Conservation (phyloP, 2,329 filamentous ascomycete species). For the Myriosclerotinia curreyana region DNA sequence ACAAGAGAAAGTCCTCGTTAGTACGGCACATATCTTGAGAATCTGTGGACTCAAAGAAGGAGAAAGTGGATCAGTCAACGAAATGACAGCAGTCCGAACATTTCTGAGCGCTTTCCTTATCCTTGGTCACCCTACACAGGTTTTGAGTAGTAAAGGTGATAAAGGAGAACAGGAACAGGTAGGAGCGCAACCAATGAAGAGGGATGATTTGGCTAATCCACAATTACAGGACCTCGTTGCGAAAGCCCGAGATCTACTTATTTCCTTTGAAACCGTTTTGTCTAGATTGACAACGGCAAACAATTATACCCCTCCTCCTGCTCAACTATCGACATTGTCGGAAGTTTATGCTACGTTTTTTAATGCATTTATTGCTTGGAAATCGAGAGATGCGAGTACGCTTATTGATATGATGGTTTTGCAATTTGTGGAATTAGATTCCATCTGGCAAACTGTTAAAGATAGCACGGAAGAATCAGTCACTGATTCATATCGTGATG, state of each 20-base stretch:
- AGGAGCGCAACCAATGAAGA: conserved; percentile 47
- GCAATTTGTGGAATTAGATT: conserved; percentile 79
- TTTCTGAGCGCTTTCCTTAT: conserved; percentile 81
- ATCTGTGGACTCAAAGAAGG: conserved; percentile 69
- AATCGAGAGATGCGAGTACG: conserved; percentile 73
- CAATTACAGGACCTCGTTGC: conserved; percentile 68
- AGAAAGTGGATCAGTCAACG: conserved; percentile 58
- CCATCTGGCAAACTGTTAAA: conserved; percentile 80
- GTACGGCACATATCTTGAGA: conserved; percentile 64
- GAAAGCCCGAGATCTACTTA: conserved; percentile 73
- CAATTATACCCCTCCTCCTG: conserved; percentile 62
- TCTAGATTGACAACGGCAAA: conserved; percentile 64
- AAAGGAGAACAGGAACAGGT: conserved; percentile 57
- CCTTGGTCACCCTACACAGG: conserved; percentile 72
- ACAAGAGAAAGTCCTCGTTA: conserved; percentile 61
- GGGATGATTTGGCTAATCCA: conserved; percentile 57
- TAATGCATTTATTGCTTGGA: conserved; percentile 80
- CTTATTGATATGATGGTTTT: conserved; percentile 82
- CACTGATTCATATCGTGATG: conserved; percentile 72
- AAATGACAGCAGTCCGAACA: conserved; percentile 69
- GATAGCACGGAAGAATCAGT: conserved; percentile 71
- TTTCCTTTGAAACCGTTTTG: conserved; percentile 73
- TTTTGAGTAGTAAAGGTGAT: conserved; percentile 69
- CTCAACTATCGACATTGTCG: conserved; percentile 59
- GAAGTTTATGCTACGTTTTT: conserved; percentile 71